phyloP scores from a whole-genome alignment of 139 green algal genomes.

The Nannochloris sp. region DNA sequence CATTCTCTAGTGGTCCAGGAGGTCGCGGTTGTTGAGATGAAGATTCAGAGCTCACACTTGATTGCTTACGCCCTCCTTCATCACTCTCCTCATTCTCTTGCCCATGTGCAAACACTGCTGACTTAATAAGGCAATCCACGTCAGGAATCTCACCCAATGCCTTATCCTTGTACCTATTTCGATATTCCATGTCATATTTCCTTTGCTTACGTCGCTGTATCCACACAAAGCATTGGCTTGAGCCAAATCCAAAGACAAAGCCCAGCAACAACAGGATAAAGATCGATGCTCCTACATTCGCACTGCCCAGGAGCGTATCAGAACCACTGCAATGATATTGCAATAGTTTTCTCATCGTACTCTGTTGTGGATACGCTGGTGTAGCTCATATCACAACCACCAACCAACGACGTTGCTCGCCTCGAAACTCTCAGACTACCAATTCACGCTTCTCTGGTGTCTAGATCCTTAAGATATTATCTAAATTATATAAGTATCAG shows the following conservation, averaged over 20 bases:
- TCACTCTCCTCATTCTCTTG: not conserved
- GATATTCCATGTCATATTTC: not conserved
- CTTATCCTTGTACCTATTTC: not conserved
- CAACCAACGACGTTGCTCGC: too few relatives aligned
- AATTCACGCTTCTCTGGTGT: too few relatives aligned
- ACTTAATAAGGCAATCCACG: conserved; percentile 2
- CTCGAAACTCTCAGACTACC: too few relatives aligned
- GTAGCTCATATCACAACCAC: too few relatives aligned
- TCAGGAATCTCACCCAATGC: not conserved
- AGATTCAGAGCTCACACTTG: too few relatives aligned
- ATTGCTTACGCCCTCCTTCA: not conserved
- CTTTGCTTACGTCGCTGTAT: not conserved
- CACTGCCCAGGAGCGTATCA: not conserved
- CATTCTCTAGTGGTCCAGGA: not conserved
- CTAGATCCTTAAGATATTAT: too few relatives aligned
- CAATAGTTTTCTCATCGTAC: not conserved
- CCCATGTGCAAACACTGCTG: not conserved
- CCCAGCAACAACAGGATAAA: conserved; percentile 1
- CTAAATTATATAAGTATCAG: too few relatives aligned
- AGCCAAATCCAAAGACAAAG: not conserved
- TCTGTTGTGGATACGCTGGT: too few relatives aligned
- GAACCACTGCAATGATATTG: not conserved
- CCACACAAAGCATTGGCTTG: not conserved
- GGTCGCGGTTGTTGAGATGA: not conserved
- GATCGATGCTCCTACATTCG: not conserved